These are phyloP conservation scores for Leptographium galeiforme DNA, from an alignment of 2,329 filamentous ascomycete genomes.

Conservation along the genomic window DNA sequence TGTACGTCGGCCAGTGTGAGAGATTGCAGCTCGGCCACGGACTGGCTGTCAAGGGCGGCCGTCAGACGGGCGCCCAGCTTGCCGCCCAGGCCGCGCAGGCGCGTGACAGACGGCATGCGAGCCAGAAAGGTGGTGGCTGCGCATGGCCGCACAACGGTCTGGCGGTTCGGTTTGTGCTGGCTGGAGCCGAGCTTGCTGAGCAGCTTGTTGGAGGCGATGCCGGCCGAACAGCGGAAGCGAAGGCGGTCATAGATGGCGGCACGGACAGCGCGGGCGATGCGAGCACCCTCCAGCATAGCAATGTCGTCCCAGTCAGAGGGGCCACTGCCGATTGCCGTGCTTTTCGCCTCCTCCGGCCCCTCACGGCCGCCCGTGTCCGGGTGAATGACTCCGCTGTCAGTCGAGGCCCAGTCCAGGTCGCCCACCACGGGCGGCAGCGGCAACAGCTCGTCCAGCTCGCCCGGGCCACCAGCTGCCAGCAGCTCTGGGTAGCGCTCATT, in stretches of 20 bases:
- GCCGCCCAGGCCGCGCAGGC: conserved; percentile 87
- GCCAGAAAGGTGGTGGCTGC: conserved; percentile 68
- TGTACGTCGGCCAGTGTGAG: conserved; percentile 66
- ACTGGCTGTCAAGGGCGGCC: conserved; percentile 68
- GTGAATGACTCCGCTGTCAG: conserved; percentile 8
- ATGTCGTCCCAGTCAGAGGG: conserved; percentile 97
- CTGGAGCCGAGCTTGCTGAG: conserved; percentile 85
- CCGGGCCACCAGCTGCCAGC: conserved; percentile 40
- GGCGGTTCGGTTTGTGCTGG: conserved; percentile 84
- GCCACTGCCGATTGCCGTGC: conserved; percentile 42
- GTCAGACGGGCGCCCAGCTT: conserved; percentile 84
- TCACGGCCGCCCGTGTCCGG: not conserved
- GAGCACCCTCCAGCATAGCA: conserved; percentile 70
- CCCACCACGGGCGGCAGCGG: conserved; percentile 43
- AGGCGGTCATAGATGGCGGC: conserved; percentile 53
- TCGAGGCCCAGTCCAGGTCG: conserved; percentile 9
- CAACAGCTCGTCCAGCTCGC: conserved; percentile 56
- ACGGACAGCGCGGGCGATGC: conserved; percentile 71
- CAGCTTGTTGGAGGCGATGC: conserved; percentile 82
- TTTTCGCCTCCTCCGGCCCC: not conserved
- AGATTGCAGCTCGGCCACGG: conserved; percentile 59
- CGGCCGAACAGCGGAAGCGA: conserved; percentile 83
- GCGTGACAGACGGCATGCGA: conserved; percentile 86
- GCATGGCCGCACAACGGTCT: conserved; percentile 84
- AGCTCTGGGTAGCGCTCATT: conserved; percentile 57